Evolutionary conservation across 331 rosid genomes (phyloP).

Genomic region (Stylosanthes scabra): DNA sequence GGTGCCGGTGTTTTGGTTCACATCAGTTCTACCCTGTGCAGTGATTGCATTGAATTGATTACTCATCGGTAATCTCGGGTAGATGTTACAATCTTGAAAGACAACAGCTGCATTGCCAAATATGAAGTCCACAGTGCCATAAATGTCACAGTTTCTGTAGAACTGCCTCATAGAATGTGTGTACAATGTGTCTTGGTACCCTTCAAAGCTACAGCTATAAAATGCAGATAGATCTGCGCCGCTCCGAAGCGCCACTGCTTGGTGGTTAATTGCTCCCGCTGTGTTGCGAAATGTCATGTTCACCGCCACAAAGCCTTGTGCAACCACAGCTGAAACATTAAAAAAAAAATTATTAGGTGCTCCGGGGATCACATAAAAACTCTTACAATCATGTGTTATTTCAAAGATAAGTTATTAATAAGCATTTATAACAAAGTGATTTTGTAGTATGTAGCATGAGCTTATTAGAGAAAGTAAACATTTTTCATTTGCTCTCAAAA

Average conservation of each 20-base stretch:
- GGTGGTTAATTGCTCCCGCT: constrained; percentile 47
- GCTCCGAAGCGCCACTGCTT: constrained; percentile 51
- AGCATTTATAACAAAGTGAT: too few species aligned
- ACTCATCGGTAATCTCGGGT: constrained; percentile 34
- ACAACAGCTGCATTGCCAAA: constrained; percentile 53
- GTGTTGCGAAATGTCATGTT: constrained; percentile 56
- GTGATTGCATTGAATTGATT: constrained; percentile 43
- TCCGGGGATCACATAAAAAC: too few species aligned
- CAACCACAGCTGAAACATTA: constrained; percentile 38
- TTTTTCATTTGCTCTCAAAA: too few species aligned
- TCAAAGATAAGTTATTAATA: too few species aligned
- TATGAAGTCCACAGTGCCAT: constrained; percentile 53
- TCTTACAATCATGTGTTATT: too few species aligned
- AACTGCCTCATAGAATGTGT: constrained; percentile 48
- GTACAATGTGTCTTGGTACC: constrained; percentile 60
- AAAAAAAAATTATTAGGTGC: too few species aligned
- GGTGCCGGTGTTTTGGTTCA: constrained; percentile 37
- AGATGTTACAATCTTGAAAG: constrained; percentile 44
- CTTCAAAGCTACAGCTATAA: constrained; percentile 51
- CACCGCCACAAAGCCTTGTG: constrained; percentile 45
- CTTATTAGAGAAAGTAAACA: too few species aligned
- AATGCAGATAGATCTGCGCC: constrained; percentile 43
- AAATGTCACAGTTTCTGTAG: constrained; percentile 50
- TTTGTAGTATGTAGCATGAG: too few species aligned
- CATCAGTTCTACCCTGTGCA: constrained; percentile 41